Base-by-base conservation (phyloP, 2,329 filamentous ascomycete species). In the Cryphonectria parasitica region DNA sequence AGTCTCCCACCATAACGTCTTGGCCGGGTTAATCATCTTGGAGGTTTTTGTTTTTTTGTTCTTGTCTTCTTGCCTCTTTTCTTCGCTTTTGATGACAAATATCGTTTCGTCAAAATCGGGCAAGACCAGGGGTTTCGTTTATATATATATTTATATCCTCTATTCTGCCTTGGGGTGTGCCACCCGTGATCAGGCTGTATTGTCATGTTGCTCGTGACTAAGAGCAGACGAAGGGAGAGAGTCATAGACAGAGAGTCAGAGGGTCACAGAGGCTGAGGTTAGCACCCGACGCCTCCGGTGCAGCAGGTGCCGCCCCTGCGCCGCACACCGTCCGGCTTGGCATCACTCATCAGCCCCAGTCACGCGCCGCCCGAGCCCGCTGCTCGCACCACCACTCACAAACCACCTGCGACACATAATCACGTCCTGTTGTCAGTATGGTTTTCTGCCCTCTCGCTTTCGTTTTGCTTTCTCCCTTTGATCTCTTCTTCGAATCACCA, bases 1-100 rank as follows among this genome's bases (percentile, higher is more conserved):
- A n/a, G 79, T 80, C 73, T 75, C 78, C 66, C 76, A 76, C 75
- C 77, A 78, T 49, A 80, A 67, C 69, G 67, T 72, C 62, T 68
- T 73, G 8, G 52, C 71, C 7, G 71, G 71, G 54, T 72, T 72
- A 19, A 64, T 66, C 70, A 72, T 70, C 5, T 36, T 70, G 31
- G 22, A 22, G 3, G 25, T 1, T 54, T 28, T 7, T 64, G 36
- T 45, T 11, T 36, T 41, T 61, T n/a, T 2, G 39, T 11, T 67
- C 36, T 25, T 1, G 31, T 68, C 1, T 45, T 34, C 17, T 49
- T 64, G 34, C 6, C 34, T 41, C 52, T 45, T n/a, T 60, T 34
- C 56, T 49, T 28, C 19, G 10, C 36, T 15, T 43, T 6, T 54
- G 4, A 11, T 22, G 28, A n/a, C 31, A 17, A 17, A 8, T 58